Evolutionary conservation across 2,329 filamentous ascomycete species (phyloP).

Genomic region (Verticillium klebahnii): DNA sequence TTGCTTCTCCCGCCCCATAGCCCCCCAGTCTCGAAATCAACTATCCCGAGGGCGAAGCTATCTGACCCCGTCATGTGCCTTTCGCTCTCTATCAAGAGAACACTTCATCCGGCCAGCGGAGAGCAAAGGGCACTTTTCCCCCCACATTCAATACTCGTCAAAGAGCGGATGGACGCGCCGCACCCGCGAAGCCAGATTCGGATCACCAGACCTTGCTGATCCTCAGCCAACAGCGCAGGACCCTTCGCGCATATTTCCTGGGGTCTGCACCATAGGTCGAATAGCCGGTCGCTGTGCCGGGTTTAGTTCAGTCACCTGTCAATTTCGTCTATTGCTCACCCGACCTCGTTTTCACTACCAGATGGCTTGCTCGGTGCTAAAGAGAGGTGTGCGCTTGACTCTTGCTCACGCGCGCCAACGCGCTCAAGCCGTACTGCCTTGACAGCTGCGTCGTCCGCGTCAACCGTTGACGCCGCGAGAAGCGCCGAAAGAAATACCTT

Average conservation of each 20-base stretch:
- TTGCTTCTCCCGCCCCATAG: neutral
- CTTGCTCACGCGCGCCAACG: neutral
- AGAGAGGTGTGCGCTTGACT: neutral
- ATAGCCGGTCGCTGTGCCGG: neutral
- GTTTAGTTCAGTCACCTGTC: neutral
- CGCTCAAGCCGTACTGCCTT: neutral
- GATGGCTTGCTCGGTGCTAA: neutral
- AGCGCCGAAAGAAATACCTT: neutral
- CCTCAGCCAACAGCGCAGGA: neutral
- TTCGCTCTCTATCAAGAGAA: neutral
- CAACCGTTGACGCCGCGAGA: neutral
- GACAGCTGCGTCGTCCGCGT: neutral
- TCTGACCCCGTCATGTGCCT: neutral
- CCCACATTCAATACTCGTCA: no score
- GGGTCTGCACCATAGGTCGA: neutral
- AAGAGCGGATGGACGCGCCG: neutral
- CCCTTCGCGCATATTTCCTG: constrained; percentile 8
- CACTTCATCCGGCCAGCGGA: no score
- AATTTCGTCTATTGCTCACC: neutral
- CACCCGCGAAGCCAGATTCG: neutral
- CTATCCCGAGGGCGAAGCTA: neutral
- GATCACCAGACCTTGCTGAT: constrained; percentile 8
- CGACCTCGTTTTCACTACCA: neutral
- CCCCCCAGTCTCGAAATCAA: neutral
- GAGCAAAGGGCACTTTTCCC: no score